Percentiles rank a stretch among this genome's conserved stretches.
These are phyloP conservation scores for Ensete ventricosum DNA, from an alignment of 176 grass and related monocot genomes.

Conservation along the genomic window DNA sequence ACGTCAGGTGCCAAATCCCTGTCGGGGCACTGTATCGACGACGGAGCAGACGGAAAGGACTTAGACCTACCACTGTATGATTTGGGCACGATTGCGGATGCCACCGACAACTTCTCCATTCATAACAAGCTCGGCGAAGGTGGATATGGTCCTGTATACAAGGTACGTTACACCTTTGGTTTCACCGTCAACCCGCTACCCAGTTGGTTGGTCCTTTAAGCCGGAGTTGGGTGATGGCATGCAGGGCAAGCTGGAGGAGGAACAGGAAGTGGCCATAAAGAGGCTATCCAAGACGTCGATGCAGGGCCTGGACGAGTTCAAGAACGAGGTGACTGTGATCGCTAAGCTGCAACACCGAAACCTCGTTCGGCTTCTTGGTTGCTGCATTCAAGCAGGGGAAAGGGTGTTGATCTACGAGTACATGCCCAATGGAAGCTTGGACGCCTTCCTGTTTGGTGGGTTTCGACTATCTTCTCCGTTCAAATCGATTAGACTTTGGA, in stretches of 20 bases:
- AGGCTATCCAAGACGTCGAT: slow-evolving; percentile 8
- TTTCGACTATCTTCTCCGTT: not conserved
- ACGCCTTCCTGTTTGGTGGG: slow-evolving; percentile 11
- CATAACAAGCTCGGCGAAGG: slow-evolving; percentile 17
- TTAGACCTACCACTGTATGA: slow-evolving; percentile 18
- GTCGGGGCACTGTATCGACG: not conserved
- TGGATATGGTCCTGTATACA: slow-evolving; percentile 18
- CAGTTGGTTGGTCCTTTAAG: too few species aligned
- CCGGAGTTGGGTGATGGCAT: not conserved
- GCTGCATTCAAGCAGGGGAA: slow-evolving; percentile 20
- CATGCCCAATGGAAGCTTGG: slow-evolving; percentile 19
- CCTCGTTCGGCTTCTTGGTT: slow-evolving; percentile 16
- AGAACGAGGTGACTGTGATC: slow-evolving; percentile 12
- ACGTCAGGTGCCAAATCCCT: not conserved
- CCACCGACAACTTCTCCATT: slow-evolving; percentile 11
- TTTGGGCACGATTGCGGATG: not conserved
- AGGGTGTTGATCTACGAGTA: slow-evolving; percentile 17
- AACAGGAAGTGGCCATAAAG: slow-evolving; percentile 13
- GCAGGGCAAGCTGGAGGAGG: slow-evolving; percentile 10
- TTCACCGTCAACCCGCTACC: too few species aligned
- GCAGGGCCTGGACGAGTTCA: slow-evolving; percentile 12
- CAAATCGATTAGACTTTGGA: not conserved
- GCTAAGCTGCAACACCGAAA: slow-evolving; percentile 19
- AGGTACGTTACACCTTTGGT: not conserved
- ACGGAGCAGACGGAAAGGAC: not conserved